Conservation (phyloP, 2,329 filamentous ascomycete species). For the Lasiodiplodia sp. region DNA sequence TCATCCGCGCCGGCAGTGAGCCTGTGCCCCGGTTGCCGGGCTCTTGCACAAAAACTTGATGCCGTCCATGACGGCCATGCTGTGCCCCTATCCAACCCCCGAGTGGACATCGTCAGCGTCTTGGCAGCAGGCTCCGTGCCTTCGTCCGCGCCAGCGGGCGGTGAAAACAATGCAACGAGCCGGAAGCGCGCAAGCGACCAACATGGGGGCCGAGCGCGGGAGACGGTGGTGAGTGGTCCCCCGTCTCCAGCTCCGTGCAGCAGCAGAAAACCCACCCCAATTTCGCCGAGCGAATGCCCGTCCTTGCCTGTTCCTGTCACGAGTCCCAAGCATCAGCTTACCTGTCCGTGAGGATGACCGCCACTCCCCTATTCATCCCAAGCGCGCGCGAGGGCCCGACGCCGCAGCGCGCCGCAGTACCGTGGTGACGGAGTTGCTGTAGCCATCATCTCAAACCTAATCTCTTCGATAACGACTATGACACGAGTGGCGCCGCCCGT, state of each 20-base stretch:
- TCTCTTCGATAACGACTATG: background rate
- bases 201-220: background rate
- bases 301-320: background rate
- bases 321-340: conserved; percentile 1
- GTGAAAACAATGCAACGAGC: background rate
- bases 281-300: conserved; percentile 23
- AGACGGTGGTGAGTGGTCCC: background rate
- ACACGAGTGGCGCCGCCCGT: conserved; percentile 9
- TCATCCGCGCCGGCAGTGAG: background rate
- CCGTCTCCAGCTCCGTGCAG: conserved; percentile 8
- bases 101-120: conserved; percentile 13
- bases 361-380: background rate
- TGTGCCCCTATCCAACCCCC: conserved; percentile 1
- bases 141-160: conserved; percentile 3
- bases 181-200: background rate
- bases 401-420: no score
- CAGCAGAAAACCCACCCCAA: conserved; percentile 1
- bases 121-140: conserved; percentile 20
- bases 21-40: no score
- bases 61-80: no score
- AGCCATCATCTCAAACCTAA: background rate
- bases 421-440: no score
- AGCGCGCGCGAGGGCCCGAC: background rate
- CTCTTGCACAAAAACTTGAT: no score
- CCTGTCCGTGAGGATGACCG: conserved; percentile 1